phyloP scores from a whole-genome alignment of 257 asterid genomes.

The Solanum chilense region DNA sequence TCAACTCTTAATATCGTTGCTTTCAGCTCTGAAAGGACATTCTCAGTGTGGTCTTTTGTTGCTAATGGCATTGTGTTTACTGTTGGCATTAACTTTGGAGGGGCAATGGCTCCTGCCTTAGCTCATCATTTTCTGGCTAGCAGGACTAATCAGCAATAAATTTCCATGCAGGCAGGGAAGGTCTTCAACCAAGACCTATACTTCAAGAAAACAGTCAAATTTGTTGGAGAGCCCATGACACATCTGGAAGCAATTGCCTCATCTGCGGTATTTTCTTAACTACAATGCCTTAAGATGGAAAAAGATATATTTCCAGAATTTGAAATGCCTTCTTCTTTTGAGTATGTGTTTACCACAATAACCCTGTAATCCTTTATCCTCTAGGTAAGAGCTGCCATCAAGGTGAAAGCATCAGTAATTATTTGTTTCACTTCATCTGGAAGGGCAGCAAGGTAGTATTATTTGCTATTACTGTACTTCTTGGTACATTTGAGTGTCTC shows the following conservation, averaged over 20 bases:
- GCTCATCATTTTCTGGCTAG: neutral
- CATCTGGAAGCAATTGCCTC: slow-evolving; percentile 92
- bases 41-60: neutral
- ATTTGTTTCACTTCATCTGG: slow-evolving; percentile 91
- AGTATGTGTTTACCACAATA: neutral
- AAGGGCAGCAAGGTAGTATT: slow-evolving; percentile 73
- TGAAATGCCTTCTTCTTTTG: neutral
- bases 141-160: neutral
- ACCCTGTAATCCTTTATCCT: neutral
- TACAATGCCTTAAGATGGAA: neutral
- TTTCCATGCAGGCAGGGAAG: slow-evolving; percentile 70
- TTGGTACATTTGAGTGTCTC: neutral
- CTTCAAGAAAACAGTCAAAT: slow-evolving; percentile 63
- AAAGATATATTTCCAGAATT: neutral
- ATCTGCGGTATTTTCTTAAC: slow-evolving; percentile 43
- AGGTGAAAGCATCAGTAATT: slow-evolving; percentile 90
- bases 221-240: slow-evolving; percentile 77
- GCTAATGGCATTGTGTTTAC: neutral
- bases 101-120: neutral
- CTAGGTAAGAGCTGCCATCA: slow-evolving; percentile 91
- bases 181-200: slow-evolving; percentile 73
- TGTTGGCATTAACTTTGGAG: neutral
- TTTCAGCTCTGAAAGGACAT: neutral
- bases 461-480: neutral
- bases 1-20: neutral